These are phyloP conservation scores for Panicum miliaceum DNA, from an alignment of 176 grass and related monocot species.

Conservation along the genomic window DNA sequence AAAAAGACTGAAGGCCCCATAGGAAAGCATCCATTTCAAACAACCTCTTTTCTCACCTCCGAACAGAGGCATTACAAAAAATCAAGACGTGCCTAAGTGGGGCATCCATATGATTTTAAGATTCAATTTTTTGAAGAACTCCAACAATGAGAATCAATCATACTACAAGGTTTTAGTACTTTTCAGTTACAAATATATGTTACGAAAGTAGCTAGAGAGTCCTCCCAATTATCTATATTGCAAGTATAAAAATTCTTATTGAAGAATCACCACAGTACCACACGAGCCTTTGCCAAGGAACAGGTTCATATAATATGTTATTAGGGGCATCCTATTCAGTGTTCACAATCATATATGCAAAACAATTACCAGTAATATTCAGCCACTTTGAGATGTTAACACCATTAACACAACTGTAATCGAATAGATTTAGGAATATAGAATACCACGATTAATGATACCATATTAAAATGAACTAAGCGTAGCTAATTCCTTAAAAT, in stretches of 20 bases:
- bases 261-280: neutral
- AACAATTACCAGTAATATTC: constrained; percentile 19
- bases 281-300: neutral
- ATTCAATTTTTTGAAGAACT: neutral
- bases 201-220: neutral
- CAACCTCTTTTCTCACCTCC: neutral
- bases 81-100: neutral
- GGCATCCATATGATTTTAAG: neutral
- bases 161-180: neutral
- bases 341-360: neutral
- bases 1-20: constrained; percentile 1
- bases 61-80: constrained; percentile 1
- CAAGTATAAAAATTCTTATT: constrained; percentile 23
- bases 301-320: constrained; percentile 21
- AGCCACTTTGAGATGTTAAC: neutral
- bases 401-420: constrained; percentile 6
- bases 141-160: constrained; percentile 8
- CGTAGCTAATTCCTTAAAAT: constrained; percentile 15
- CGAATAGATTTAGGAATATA: neutral
- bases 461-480: neutral
- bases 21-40: constrained; percentile 11
- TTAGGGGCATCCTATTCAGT: neutral
- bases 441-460: neutral
- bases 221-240: constrained; percentile 28
- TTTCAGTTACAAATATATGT: neutral